Evolutionary conservation across 176 grass and related monocot species (phyloP).

Genomic region (Canna indica): DNA sequence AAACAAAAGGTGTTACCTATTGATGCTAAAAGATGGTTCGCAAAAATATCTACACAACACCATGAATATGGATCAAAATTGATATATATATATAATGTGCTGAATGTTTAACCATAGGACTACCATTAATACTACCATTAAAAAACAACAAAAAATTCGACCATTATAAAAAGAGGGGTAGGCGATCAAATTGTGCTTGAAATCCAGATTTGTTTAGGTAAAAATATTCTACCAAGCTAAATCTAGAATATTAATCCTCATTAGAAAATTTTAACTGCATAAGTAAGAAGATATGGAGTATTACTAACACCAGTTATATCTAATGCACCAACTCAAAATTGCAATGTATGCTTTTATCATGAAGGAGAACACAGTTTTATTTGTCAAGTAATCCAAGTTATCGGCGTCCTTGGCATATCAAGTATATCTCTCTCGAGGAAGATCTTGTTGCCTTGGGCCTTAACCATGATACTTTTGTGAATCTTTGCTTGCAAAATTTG

Average conservation of each 20-base stretch:
- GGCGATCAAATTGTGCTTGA: no score
- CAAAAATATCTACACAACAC: no score
- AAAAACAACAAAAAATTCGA: no score
- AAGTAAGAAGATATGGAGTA: no score
- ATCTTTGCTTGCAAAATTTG: conserved; percentile 72
- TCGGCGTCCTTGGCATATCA: conserved; percentile 67
- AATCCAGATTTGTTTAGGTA: background rate
- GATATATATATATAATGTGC: no score
- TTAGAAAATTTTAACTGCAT: background rate
- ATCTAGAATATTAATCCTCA: background rate
- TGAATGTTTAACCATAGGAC: no score
- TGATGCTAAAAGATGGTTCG: no score
- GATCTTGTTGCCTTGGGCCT: conserved; percentile 81
- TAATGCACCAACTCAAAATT: background rate
- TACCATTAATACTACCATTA: no score
- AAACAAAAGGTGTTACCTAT: no score
- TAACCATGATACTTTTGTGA: conserved; percentile 65
- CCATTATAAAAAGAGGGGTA: no score
- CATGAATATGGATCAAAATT: no score
- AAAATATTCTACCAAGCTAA: no score
- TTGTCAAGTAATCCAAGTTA: conserved; percentile 33
- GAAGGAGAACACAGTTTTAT: background rate
- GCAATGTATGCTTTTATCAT: background rate
- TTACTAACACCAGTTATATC: background rate
- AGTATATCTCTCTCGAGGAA: conserved; percentile 80